Percentiles rank a stretch among this genome's conserved stretches.
These are phyloP conservation scores for Megacollybia platyphylla DNA, from an alignment of 1,284 basidiomycete genomes.

Conservation along the genomic window DNA sequence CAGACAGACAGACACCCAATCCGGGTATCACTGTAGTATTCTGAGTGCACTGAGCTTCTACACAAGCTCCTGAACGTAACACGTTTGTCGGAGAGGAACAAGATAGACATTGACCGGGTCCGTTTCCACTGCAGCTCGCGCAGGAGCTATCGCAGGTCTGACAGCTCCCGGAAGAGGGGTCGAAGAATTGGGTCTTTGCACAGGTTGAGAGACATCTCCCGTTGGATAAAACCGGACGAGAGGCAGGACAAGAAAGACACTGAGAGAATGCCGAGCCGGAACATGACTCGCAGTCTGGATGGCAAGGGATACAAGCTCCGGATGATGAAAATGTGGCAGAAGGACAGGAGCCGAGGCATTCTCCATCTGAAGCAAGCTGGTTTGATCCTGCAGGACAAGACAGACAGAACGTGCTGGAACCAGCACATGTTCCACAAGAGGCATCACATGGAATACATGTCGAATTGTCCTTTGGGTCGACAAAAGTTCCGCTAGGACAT, in stretches of 20 bases:
- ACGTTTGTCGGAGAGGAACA: constrained; percentile 53
- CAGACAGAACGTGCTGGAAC: constrained; percentile 55
- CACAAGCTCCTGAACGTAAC: constrained; percentile 52
- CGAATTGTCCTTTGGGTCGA: constrained; percentile 55
- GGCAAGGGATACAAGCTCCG: constrained; percentile 57
- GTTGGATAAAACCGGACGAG: constrained; percentile 56
- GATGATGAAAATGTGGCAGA: constrained; percentile 53
- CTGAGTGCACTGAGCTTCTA: constrained; percentile 27
- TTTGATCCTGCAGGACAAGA: constrained; percentile 40
- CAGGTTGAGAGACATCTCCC: constrained; percentile 71
- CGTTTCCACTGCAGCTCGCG: constrained; percentile 57
- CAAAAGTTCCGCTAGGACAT: constrained; percentile 63
- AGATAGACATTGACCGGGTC: constrained; percentile 55
- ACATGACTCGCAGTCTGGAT: constrained; percentile 73
- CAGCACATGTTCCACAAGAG: constrained; percentile 57
- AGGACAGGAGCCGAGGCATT: constrained; percentile 65
- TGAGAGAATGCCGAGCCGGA: constrained; percentile 61
- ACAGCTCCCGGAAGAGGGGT: constrained; percentile 48
- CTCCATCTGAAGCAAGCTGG: constrained; percentile 53
- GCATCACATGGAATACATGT: constrained; percentile 68
- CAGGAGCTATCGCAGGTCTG: constrained; percentile 62
- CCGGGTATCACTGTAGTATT: constrained; percentile 44
- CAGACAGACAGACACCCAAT: constrained; percentile 66
- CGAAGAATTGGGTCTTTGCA: constrained; percentile 58
- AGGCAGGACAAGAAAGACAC: constrained; percentile 56